These are phyloP conservation scores for Penicillium waksmanii DNA, from an alignment of 495 filamentous ascomycete species.

Conservation along the genomic window DNA sequence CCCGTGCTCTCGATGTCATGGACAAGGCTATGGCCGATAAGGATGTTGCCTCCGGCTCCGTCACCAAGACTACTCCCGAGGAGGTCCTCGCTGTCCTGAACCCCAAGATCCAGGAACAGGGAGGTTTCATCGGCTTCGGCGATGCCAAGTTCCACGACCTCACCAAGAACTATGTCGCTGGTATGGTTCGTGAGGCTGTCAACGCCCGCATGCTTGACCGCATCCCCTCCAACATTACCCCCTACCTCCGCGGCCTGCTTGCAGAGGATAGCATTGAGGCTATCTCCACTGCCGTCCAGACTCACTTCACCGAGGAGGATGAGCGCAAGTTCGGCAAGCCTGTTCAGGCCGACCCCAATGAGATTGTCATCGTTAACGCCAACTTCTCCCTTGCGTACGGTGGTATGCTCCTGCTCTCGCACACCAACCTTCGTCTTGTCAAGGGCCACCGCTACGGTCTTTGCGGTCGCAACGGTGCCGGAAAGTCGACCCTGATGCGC, in stretches of 20 bases:
- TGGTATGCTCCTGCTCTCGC: slow-evolving; percentile 95
- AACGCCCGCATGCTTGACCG: slow-evolving; percentile 80
- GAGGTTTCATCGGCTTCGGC: slow-evolving; percentile 61
- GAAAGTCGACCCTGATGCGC: slow-evolving; percentile 98
- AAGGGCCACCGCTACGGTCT: slow-evolving; percentile 98
- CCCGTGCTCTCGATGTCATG: slow-evolving; percentile 81
- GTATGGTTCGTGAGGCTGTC: slow-evolving; percentile 88
- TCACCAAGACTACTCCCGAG: slow-evolving; percentile 71
- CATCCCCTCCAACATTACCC: slow-evolving; percentile 64
- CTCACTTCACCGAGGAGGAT: slow-evolving; percentile 78
- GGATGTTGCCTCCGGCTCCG: slow-evolving; percentile 56
- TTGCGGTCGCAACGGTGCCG: slow-evolving; percentile 93
- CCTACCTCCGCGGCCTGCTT: slow-evolving; percentile 77
- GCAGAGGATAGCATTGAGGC: slow-evolving; percentile 56
- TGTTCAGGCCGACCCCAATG: slow-evolving; percentile 80
- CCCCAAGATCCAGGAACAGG: slow-evolving; percentile 69
- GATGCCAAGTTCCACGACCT: slow-evolving; percentile 65
- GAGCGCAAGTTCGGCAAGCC: slow-evolving; percentile 84
- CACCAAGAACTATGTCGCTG: slow-evolving; percentile 72
- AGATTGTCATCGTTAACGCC: slow-evolving; percentile 94
- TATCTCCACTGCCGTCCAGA: slow-evolving; percentile 67
- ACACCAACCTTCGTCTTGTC: slow-evolving; percentile 91
- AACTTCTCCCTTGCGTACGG: slow-evolving; percentile 98
- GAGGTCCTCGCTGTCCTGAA: slow-evolving; percentile 79
- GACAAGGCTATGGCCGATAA: slow-evolving; percentile 87